Evolutionary conservation across 2,329 filamentous ascomycete genomes (phyloP), one percentile per base, ranked within the genome.

Genomic region (Sclerotinia spermophila): DNA sequence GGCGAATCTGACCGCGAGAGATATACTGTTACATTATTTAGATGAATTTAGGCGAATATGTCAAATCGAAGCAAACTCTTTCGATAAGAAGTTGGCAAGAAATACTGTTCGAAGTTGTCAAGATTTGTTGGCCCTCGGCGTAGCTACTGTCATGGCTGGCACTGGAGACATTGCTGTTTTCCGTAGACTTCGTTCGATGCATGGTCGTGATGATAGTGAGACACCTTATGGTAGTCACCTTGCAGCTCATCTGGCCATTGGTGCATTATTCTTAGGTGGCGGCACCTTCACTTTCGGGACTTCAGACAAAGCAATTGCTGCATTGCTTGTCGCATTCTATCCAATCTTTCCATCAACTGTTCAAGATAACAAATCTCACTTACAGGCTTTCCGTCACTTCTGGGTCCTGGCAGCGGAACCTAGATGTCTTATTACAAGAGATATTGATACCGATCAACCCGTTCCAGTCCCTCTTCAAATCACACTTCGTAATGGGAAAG

Each of bases 361-460:
- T 2, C 91, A 97, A 77, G 96, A 99, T 82, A 98, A 98, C 78
- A 91, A 92, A 74, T 94, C 93, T 17, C 96, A 99, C 77, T 85
- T 99, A 8, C 96, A 99, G 82, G 96, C 96, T 5, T 96, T 99
- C 82, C 89, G 96, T 7, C 95, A 99, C 81, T 92, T 99, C 78
- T 99, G 96, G 96, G 95, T 97, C 17, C 85, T 99, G 5, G 96
- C 96, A 1, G 91, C 92, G 0, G 96, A 99, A 77, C 89, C 93
- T 15, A 88, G 96, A 67, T 98, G 95, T 78, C 86, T 99, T 0
- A 88, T 99, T 0, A 88, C 93, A 27, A 92, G 95, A 72, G 96
- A 99, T 75, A 87, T 96, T 4, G 90, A 96, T 71, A 97, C 93
- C 0, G 89, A 91, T 55, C 89, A 93, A 58, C 92, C 94, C 0